Evolutionary conservation across 495 filamentous ascomycete genomes (phyloP), one percentile per base, ranked within the genome.

Genomic region (Halenospora varia): DNA sequence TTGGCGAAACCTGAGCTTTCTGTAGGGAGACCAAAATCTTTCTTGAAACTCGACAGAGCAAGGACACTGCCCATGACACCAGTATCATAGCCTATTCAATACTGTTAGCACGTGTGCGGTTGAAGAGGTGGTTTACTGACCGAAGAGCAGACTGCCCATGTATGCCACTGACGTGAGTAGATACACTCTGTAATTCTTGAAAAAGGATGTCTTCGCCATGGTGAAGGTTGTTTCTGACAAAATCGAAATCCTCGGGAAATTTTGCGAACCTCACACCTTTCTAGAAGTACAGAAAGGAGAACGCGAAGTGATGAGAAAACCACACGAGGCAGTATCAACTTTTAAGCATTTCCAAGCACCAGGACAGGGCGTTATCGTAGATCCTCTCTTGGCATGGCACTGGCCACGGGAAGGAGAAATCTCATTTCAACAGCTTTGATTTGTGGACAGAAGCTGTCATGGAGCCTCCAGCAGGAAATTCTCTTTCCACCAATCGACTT

Each of bases 51-150:
- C 13, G 68, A 66, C 13, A 84, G 67, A 11, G 79, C 76, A 17
- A 84, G 71, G 23, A 84, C 78, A 53, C 73, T 75, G 51, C 82
- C 77, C 73, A 84, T 81, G 3, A 84, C 79, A 64, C 80, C 80
- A 4, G 81, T 84, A 62, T 85, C 81, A 68, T 77, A 79, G n/a
- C 57, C 63, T 61, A 80, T 53, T 9, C 3, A 53, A 42, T 17
- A 41, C 10, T 41, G 44, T 23, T 3, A 25, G 35, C 6, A 53
- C 19, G n/a, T 22, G 35, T 22, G 22, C 35, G n/a, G 20, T 41
- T 44, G 15, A n/a, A 53, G 39, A 24, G 13, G 1, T 29, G 13
- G 42, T 11, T 6, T 6, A 66, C 70, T 15, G 39, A 80, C 77
- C 78, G 41, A 81, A 80, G 17, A 79, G 76, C 59, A 80, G 63